These are phyloP conservation scores for Punica granatum DNA, from an alignment of 345 rosid species.

Conservation along the genomic window DNA sequence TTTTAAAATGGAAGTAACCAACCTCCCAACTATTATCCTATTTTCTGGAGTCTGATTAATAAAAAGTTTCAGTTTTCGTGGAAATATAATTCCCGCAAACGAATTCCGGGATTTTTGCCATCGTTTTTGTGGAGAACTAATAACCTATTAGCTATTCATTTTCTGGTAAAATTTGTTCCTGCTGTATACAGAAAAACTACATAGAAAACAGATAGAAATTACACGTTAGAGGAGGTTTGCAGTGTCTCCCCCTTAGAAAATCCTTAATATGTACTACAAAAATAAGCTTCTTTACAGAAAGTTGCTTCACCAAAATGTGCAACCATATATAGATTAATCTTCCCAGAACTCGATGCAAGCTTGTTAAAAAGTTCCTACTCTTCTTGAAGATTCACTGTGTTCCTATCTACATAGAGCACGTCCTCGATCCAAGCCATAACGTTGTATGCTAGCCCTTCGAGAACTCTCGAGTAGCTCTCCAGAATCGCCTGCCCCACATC, in stretches of 20 bases:
- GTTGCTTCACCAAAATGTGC: not conserved
- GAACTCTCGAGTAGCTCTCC: slow-evolving; percentile 22
- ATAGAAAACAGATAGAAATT: not conserved
- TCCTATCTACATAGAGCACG: slow-evolving; percentile 11
- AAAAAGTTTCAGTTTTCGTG: too few relatives aligned
- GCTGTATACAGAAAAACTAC: not conserved
- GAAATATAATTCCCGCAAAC: not conserved
- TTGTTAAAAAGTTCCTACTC: not conserved
- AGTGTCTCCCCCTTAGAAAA: not conserved
- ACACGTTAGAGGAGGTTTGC: not conserved
- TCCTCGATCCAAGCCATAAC: slow-evolving; percentile 21
- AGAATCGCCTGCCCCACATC: slow-evolving; percentile 20
- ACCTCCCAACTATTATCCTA: too few relatives aligned
- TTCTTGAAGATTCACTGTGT: not conserved
- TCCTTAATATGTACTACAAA: not conserved
- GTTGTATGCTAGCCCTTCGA: slow-evolving; percentile 22
- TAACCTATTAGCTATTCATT: not conserved
- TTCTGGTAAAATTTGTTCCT: not conserved
- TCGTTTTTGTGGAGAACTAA: too few relatives aligned
- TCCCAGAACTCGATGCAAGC: not conserved
- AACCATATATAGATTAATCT: not conserved
- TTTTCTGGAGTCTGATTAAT: too few relatives aligned
- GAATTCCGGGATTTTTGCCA: too few relatives aligned
- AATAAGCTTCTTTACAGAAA: slow-evolving; percentile 1
- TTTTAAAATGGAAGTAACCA: too few relatives aligned